phyloP scores from a whole-genome alignment of 1,284 basidiomycete species.

The Golubevia pallescens region DNA sequence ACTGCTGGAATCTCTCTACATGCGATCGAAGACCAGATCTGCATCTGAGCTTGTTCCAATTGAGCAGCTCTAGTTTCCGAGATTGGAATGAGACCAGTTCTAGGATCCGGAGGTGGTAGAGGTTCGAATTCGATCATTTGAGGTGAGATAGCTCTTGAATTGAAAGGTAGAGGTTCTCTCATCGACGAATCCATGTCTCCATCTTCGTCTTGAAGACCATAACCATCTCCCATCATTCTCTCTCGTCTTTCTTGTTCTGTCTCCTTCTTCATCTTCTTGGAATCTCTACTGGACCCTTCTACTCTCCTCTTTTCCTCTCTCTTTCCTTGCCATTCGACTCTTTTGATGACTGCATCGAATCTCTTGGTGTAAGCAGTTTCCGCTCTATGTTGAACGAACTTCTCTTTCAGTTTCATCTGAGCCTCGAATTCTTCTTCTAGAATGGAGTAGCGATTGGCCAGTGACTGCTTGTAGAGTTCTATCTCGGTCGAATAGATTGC shows the following conservation, averaged over 20 bases:
- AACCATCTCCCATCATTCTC: neutral
- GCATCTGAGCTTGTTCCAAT: slow-evolving; percentile 54
- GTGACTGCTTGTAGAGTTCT: neutral
- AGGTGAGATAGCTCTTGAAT: neutral
- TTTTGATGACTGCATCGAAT: neutral
- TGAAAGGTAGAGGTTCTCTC: neutral
- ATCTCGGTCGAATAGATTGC: neutral
- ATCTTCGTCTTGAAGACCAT: neutral
- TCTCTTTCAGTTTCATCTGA: neutral
- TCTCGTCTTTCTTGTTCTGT: neutral
- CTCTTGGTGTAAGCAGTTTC: neutral
- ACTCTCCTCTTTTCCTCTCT: neutral
- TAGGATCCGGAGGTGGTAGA: neutral
- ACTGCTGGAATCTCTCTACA: slow-evolving; percentile 58
- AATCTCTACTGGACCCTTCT: neutral
- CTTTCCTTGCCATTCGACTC: neutral
- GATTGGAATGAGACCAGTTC: slow-evolving; percentile 23
- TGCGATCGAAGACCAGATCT: slow-evolving; percentile 59
- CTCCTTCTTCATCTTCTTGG: neutral
- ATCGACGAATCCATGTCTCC: neutral
- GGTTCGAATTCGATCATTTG: neutral
- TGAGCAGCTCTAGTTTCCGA: slow-evolving; percentile 39
- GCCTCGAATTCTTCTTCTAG: neutral
- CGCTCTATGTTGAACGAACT: neutral
- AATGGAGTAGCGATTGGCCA: neutral